These are phyloP conservation scores for Trypanosoma avium DNA, from an alignment of 208 protist species.

Conservation along the genomic window DNA sequence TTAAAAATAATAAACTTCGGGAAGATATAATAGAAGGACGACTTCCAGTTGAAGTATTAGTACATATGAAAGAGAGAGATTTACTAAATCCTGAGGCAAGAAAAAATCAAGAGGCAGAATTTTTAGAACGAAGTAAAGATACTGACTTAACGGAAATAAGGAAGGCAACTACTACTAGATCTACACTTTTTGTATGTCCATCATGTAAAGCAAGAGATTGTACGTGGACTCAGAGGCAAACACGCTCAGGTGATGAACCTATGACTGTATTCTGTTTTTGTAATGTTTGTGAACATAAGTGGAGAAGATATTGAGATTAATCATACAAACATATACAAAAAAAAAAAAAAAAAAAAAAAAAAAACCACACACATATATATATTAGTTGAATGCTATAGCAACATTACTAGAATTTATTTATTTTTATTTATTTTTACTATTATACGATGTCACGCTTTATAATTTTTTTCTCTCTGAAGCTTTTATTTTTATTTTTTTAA, in stretches of 20 bases:
- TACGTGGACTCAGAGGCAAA: constrained; percentile 95
- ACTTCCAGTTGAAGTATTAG: constrained; percentile 70
- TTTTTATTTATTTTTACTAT: no score
- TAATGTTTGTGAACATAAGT: constrained; percentile 85
- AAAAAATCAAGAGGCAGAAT: constrained; percentile 54
- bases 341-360: no score
- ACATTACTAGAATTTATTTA: no score
- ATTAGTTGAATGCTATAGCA: no score
- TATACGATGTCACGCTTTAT: no score
- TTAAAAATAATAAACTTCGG: constrained; percentile 65
- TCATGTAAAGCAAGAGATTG: constrained; percentile 85
- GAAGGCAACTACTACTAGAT: constrained; percentile 65
- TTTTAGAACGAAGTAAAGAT: constrained; percentile 74
- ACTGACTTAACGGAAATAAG: constrained; percentile 76
- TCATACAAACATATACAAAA: no score
- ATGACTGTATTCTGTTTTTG: constrained; percentile 97
- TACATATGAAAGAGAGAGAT: constrained; percentile 70
- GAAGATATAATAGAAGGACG: constrained; percentile 50
- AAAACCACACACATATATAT: no score
- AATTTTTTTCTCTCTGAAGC: no score
- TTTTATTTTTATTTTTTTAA: no score
- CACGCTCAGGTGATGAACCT: constrained; percentile 97
- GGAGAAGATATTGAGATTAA: constrained; percentile 72
- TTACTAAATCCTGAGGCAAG: constrained; percentile 79
- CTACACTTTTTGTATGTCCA: constrained; percentile 84